phyloP scores from a whole-genome alignment of 106 monocot species.

The Dendrobium huoshanense region DNA sequence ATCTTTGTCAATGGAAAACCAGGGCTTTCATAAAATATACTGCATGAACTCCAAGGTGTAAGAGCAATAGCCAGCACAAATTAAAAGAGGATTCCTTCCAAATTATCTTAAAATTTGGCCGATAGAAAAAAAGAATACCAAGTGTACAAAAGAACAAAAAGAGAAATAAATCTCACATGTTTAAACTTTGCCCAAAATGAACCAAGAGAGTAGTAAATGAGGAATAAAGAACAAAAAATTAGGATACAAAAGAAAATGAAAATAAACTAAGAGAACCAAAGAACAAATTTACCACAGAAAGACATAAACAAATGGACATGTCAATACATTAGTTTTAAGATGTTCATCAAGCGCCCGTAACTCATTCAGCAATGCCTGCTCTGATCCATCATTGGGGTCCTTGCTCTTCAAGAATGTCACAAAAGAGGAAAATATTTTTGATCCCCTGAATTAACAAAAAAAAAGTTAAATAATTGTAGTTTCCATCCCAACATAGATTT shows the following conservation, averaged over 20 bases:
- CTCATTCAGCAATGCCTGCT: conserved; percentile 70
- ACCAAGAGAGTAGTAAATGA: not conserved
- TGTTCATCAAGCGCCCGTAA: conserved; percentile 67
- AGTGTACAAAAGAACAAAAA: not conserved
- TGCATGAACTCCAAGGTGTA: too few relatives aligned
- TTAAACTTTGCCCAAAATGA: not conserved
- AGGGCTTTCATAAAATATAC: too few relatives aligned
- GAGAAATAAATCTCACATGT: not conserved
- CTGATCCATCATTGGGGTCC: conserved; percentile 74
- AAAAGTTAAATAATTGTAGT: not conserved
- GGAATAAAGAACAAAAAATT: not conserved
- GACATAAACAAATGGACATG: not conserved
- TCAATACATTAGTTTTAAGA: conserved; percentile 68
- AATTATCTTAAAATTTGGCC: not conserved
- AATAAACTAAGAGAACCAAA: not conserved
- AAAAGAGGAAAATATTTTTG: conserved; percentile 76
- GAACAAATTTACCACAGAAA: not conserved
- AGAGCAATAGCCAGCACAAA: not conserved
- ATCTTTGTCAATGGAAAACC: too few relatives aligned
- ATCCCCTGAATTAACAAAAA: conserved; percentile 45
- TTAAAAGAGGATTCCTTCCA: not conserved
- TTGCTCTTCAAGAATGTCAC: conserved; percentile 65
- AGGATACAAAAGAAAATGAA: not conserved
- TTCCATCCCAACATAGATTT: not conserved
- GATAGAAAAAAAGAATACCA: not conserved